These are phyloP conservation scores for Pittosporum tobira DNA, from an alignment of 129 eudicot genomes.

Conservation along the genomic window DNA sequence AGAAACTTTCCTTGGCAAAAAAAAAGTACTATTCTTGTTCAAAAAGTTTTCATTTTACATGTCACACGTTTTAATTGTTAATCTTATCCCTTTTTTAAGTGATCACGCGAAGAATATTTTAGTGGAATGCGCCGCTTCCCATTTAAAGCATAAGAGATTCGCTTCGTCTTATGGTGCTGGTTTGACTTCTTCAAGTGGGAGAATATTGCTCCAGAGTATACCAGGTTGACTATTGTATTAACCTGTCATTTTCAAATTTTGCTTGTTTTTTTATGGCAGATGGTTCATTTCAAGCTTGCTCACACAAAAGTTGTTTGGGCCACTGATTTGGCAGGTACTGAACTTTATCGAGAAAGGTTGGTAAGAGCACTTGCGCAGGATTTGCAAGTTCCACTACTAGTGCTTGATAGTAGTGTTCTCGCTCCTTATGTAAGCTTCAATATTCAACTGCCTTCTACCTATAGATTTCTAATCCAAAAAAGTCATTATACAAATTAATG, in stretches of 20 bases:
- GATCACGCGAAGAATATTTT: conserved; percentile 61
- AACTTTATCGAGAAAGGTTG: conserved; percentile 88
- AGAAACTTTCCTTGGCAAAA: background rate
- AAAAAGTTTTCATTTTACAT: too few relatives aligned
- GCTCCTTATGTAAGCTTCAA: conserved; percentile 74
- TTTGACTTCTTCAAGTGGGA: conserved; percentile 76
- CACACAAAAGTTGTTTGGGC: conserved; percentile 1
- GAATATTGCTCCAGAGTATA: conserved; percentile 84
- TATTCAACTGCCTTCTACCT: background rate
- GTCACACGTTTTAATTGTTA: conserved; percentile 3
- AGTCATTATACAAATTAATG: background rate
- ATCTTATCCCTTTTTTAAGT: conserved; percentile 29
- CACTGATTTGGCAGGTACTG: conserved; percentile 56
- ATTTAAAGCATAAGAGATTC: conserved; percentile 62
- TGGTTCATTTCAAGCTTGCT: background rate
- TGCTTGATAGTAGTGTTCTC: conserved; percentile 84
- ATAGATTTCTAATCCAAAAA: background rate
- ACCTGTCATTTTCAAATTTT: background rate
- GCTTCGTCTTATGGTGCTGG: conserved; percentile 63
- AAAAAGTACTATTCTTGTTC: too few relatives aligned
- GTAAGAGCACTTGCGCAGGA: conserved; percentile 90
- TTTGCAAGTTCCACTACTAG: conserved; percentile 75
- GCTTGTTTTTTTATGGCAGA: background rate
- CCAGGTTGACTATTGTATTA: conserved; percentile 51
- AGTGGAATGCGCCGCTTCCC: conserved; percentile 83